These are phyloP conservation scores for Schizonepeta tenuifolia DNA, from an alignment of 257 asterid genomes.

Conservation along the genomic window DNA sequence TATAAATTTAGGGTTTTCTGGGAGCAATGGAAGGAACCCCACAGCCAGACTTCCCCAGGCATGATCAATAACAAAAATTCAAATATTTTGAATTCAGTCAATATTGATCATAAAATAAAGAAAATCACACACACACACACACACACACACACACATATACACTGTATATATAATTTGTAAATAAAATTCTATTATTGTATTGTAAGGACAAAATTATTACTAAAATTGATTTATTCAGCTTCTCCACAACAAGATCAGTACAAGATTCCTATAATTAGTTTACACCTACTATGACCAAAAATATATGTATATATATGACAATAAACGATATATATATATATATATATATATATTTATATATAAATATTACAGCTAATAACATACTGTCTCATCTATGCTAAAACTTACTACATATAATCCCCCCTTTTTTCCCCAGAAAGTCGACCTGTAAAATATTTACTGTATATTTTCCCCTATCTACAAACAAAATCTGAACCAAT, in stretches of 20 bases:
- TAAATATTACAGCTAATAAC: conserved; percentile 37
- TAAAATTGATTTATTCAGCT: conserved; percentile 27
- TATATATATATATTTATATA: conserved; percentile 29
- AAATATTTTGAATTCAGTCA: background rate
- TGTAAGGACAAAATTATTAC: conserved; percentile 8
- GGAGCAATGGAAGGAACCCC: background rate
- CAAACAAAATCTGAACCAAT: conserved; percentile 31
- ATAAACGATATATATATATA: conserved; percentile 29
- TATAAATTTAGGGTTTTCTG: background rate
- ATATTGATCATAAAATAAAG: background rate
- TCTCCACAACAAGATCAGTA: conserved; percentile 28
- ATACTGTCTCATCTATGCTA: conserved; percentile 43
- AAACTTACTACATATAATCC: conserved; percentile 6
- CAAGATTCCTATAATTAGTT: conserved; percentile 35
- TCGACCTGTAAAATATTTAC: conserved; percentile 21
- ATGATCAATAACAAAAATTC: background rate
- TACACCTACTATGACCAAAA: conserved; percentile 23
- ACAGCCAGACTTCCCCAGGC: background rate
- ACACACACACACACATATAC: background rate
- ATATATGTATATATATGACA: conserved; percentile 17
- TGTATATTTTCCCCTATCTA: conserved; percentile 27
- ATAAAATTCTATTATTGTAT: background rate
- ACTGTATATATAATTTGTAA: background rate
- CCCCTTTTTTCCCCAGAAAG: background rate
- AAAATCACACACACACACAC: background rate